Conservation (phyloP, 371 early-diverging fungal species). For the Mortierella sp. region DNA sequence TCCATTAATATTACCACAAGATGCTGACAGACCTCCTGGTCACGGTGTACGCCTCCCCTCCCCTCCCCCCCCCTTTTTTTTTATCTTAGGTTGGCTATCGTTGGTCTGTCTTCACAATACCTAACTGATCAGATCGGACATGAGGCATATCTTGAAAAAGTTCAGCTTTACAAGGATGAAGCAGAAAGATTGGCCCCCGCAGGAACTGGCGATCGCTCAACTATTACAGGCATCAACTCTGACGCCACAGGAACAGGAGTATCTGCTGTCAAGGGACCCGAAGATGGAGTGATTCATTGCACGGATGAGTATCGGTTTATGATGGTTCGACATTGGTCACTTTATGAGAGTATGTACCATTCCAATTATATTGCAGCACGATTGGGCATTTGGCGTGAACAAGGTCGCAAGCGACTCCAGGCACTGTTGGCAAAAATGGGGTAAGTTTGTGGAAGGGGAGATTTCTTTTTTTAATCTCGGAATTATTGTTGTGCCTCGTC, state of each 20-base stretch:
- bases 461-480: not conserved
- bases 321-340: conserved; percentile 92
- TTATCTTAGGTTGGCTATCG: conserved; percentile 69
- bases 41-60: too few relatives aligned
- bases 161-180: conserved; percentile 68
- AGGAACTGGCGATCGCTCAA: not conserved
- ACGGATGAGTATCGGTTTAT: conserved; percentile 83
- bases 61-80: not conserved
- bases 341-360: conserved; percentile 88
- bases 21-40: not conserved
- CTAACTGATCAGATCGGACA: conserved; percentile 72
- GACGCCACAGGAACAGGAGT: not conserved
- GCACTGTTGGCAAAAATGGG: conserved; percentile 92
- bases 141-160: conserved; percentile 61
- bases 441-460: conserved; percentile 6
- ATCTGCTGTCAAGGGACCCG: conserved; percentile 6
- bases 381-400: conserved; percentile 88
- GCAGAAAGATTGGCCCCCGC: conserved; percentile 57
- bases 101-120: conserved; percentile 78
- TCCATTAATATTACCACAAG: not conserved
- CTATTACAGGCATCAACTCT: not conserved
- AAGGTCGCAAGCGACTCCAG: conserved; percentile 78
- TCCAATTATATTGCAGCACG: conserved; percentile 86
- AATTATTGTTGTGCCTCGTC: not conserved
- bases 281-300: conserved; percentile 43